These are phyloP conservation scores for Aurifilum marmelostoma DNA, from an alignment of 2,329 filamentous ascomycete species.

Conservation along the genomic window DNA sequence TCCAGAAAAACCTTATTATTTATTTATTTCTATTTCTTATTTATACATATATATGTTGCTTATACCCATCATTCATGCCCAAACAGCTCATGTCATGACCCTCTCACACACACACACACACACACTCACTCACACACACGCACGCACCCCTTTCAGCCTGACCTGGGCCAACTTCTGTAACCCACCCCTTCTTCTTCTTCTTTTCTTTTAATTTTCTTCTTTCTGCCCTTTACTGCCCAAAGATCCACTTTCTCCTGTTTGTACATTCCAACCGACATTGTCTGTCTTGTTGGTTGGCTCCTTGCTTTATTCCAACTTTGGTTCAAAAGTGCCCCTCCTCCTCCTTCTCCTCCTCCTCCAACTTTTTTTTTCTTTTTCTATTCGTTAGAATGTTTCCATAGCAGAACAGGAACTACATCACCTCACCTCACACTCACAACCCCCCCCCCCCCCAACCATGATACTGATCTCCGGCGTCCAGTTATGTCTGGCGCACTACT, in stretches of 20 bases:
- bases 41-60: not conserved
- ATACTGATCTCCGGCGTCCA: slow-evolving; percentile 52
- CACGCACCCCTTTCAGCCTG: slow-evolving; percentile 13
- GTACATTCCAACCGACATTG: not conserved
- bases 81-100: slow-evolving; percentile 11
- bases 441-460: too few relatives aligned
- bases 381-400: slow-evolving; percentile 14
- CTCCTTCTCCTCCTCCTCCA: not conserved
- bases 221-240: not conserved
- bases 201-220: not conserved
- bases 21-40: too few relatives aligned
- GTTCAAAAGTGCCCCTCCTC: not conserved
- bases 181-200: not conserved
- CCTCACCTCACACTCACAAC: slow-evolving; percentile 3
- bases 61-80: not conserved
- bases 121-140: not conserved
- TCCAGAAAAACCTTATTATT: slow-evolving; percentile 22
- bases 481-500: slow-evolving; percentile 72
- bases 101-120: too few relatives aligned
- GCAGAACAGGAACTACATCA: not conserved
- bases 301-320: not conserved
- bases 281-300: not conserved
- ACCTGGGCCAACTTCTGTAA: not conserved
- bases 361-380: not conserved
- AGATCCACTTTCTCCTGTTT: not conserved